phyloP scores from a whole-genome alignment of 176 grass and related monocot species.

The Poa pratensis region DNA sequence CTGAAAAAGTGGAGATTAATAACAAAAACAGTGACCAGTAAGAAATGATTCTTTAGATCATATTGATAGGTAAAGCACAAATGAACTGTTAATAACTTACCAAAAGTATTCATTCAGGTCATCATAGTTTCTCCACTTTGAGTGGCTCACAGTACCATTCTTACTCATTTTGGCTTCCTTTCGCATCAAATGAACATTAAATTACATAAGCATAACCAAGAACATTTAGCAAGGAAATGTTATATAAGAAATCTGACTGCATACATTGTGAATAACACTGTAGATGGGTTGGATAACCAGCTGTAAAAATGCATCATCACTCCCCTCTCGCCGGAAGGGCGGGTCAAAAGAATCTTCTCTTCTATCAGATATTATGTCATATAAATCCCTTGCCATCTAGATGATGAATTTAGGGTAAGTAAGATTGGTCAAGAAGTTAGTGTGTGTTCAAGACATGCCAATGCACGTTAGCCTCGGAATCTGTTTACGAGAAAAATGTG shows the following conservation, averaged over 20 bases:
- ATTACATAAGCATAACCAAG: neutral
- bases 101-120: constrained; percentile 98
- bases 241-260: constrained; percentile 20
- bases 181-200: constrained; percentile 49
- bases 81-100: constrained; percentile 52
- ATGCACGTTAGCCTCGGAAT: neutral
- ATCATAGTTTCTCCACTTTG: constrained; percentile 97
- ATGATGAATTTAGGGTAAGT: constrained; percentile 30
- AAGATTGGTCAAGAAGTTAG: constrained; percentile 13
- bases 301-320: constrained; percentile 63
- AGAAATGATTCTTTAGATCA: neutral
- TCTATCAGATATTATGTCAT: constrained; percentile 50
- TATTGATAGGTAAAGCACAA: constrained; percentile 7
- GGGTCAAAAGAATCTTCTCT: constrained; percentile 33
- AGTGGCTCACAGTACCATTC: constrained; percentile 78
- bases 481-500: constrained; percentile 30
- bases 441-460: neutral
- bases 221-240: neutral
- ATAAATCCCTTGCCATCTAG: constrained; percentile 84
- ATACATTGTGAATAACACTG: constrained; percentile 73
- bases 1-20: constrained; percentile 49
- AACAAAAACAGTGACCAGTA: constrained; percentile 30
- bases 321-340: constrained; percentile 49
- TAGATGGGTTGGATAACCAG: constrained; percentile 82
- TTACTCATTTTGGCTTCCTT: constrained; percentile 80